phyloP scores from a whole-genome alignment of 176 grass and related monocot genomes.

The Raddia guianensis region DNA sequence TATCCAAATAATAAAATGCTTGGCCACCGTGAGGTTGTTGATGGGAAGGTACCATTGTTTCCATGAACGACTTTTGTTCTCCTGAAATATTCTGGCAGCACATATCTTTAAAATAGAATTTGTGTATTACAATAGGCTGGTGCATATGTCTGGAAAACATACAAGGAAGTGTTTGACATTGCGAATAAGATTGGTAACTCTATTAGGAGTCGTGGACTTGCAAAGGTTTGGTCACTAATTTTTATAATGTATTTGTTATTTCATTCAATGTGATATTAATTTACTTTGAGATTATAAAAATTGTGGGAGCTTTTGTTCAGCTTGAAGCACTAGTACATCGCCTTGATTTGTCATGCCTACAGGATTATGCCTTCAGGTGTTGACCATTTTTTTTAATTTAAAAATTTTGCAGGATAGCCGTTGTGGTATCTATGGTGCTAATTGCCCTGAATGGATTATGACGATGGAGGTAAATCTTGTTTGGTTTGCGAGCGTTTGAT shows the following conservation, averaged over 20 bases:
- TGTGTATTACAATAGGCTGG: constrained; percentile 58
- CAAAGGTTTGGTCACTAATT: constrained; percentile 53
- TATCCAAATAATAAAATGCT: constrained; percentile 82
- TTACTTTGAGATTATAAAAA: constrained; percentile 21
- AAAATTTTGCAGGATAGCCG: constrained; percentile 57
- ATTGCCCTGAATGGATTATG: constrained; percentile 86
- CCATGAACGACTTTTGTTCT: not conserved
- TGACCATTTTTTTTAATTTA: constrained; percentile 7
- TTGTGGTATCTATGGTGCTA: constrained; percentile 86
- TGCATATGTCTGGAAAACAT: constrained; percentile 71
- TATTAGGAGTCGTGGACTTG: constrained; percentile 63
- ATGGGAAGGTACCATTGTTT: constrained; percentile 62
- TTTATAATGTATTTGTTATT: constrained; percentile 15
- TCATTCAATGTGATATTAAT: constrained; percentile 14
- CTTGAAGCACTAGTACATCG: not conserved
- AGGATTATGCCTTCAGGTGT: constrained; percentile 20
- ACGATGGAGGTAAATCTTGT: constrained; percentile 78
- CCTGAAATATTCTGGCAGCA: not conserved
- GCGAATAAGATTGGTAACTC: constrained; percentile 65
- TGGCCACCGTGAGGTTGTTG: constrained; percentile 62
- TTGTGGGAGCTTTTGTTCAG: constrained; percentile 1
- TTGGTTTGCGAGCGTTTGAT: not conserved
- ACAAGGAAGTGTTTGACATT: constrained; percentile 67
- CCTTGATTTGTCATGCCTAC: constrained; percentile 28
- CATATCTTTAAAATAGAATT: constrained; percentile 24